phyloP scores from a whole-genome alignment of 768 basidiomycete genomes.

The Boletus sensibilis region DNA sequence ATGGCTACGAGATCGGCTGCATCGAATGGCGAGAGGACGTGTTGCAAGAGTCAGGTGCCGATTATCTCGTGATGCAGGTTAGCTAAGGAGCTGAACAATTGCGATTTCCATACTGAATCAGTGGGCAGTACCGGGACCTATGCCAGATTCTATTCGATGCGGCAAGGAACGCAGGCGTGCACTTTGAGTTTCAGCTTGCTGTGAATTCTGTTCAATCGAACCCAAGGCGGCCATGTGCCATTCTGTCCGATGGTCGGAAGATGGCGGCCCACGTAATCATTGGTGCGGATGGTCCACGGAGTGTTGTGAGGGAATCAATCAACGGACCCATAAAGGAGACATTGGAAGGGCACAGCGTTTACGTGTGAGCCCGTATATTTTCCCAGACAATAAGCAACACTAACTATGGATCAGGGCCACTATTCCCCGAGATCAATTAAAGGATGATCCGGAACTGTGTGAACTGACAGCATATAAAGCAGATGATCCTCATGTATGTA shows the following conservation, averaged over 20 bases:
- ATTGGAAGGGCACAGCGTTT: slow-evolving; percentile 39
- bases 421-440: slow-evolving; percentile 42
- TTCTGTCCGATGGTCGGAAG: slow-evolving; percentile 43
- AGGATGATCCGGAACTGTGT: slow-evolving; percentile 44
- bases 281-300: slow-evolving; percentile 60
- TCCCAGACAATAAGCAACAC: slow-evolving; percentile 3
- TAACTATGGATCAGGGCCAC: slow-evolving; percentile 34
- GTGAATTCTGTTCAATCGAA: slow-evolving; percentile 37
- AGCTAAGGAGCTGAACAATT: not conserved
- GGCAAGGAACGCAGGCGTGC: slow-evolving; percentile 48
- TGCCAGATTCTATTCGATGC: slow-evolving; percentile 48
- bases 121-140: slow-evolving; percentile 51
- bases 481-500: slow-evolving; percentile 25
- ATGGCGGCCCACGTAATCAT: slow-evolving; percentile 55
- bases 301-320: slow-evolving; percentile 39
- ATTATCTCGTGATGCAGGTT: slow-evolving; percentile 54
- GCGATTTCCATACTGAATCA: not conserved
- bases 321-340: slow-evolving; percentile 31
- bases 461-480: slow-evolving; percentile 27
- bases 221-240: slow-evolving; percentile 29
- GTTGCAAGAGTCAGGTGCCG: slow-evolving; percentile 50
- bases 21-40: slow-evolving; percentile 51
- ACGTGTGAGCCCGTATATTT: slow-evolving; percentile 38
- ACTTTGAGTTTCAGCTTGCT: slow-evolving; percentile 45
- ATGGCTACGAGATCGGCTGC: slow-evolving; percentile 44